These are phyloP conservation scores for Colletotrichum endophyticum DNA, from an alignment of 2,329 filamentous ascomycete genomes.

Conservation along the genomic window DNA sequence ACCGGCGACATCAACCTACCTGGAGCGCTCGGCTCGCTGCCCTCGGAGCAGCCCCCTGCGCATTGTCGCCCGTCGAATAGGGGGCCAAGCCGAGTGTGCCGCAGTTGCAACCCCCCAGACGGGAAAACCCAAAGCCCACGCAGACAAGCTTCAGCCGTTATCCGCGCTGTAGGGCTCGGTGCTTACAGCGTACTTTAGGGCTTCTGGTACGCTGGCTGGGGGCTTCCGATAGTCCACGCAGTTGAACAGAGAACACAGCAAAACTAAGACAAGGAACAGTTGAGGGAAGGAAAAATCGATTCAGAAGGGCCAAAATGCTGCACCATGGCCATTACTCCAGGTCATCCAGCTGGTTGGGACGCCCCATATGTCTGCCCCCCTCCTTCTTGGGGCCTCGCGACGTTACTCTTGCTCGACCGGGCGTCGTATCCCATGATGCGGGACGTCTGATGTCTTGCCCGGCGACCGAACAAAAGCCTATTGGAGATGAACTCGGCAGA, in stretches of 20 bases:
- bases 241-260: background rate
- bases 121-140: background rate
- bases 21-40: slow-evolving; percentile 6
- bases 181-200: background rate
- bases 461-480: slow-evolving; percentile 13
- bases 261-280: background rate
- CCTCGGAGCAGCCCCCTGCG: slow-evolving; percentile 3
- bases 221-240: background rate
- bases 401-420: background rate
- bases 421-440: background rate
- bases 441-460: slow-evolving; percentile 6
- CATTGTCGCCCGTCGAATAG: slow-evolving; percentile 1
- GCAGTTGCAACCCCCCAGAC: background rate
- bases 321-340: background rate
- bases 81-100: slow-evolving; percentile 1
- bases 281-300: background rate
- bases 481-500: background rate
- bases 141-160: background rate
- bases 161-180: background rate
- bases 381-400: background rate
- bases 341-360: background rate
- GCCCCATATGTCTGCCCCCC: background rate
- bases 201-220: background rate
- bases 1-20: background rate
- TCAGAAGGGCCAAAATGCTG: background rate